Evolutionary conservation across 768 basidiomycete genomes (phyloP).

Genomic region (Naematelia encephala): DNA sequence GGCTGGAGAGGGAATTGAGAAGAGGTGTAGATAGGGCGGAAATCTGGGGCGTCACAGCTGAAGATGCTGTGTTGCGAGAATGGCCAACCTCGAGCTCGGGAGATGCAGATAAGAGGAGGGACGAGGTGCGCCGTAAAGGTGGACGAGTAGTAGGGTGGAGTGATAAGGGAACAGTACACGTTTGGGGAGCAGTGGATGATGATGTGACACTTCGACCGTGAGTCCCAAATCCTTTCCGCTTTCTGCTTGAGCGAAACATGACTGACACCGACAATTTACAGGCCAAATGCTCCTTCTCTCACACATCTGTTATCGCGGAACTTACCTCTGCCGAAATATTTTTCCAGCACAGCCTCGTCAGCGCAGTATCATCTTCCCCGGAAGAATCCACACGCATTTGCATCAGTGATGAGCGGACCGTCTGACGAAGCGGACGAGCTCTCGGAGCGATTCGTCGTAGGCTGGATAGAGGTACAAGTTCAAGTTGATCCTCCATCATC

Average conservation of each 20-base stretch:
- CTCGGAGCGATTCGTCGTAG: slow-evolving; percentile 45
- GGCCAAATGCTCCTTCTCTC: slow-evolving; percentile 25
- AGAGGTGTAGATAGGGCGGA: slow-evolving; percentile 48
- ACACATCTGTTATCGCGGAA: slow-evolving; percentile 38
- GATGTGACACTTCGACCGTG: background rate
- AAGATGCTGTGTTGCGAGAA: slow-evolving; percentile 13
- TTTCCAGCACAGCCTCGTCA: slow-evolving; percentile 42
- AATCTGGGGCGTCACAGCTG: slow-evolving; percentile 47
- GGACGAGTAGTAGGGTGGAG: slow-evolving; percentile 48
- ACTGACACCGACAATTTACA: too few relatives aligned
- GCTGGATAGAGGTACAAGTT: slow-evolving; percentile 42
- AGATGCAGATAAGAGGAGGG: slow-evolving; percentile 8
- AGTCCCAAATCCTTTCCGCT: too few relatives aligned
- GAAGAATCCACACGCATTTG: slow-evolving; percentile 43
- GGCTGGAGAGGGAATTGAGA: slow-evolving; percentile 45
- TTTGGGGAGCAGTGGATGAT: slow-evolving; percentile 39
- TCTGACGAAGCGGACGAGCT: slow-evolving; percentile 29
- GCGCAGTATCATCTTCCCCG: slow-evolving; percentile 48
- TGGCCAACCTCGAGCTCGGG: background rate
- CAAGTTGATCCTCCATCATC: slow-evolving; percentile 9
- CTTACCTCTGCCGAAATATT: slow-evolving; percentile 50
- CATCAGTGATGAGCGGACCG: slow-evolving; percentile 26
- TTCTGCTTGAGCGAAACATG: too few relatives aligned
- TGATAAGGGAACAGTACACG: slow-evolving; percentile 52
- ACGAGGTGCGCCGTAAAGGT: slow-evolving; percentile 23